Base-by-base conservation (phyloP, 2,329 filamentous ascomycete species). In the Alternaria viburni region DNA sequence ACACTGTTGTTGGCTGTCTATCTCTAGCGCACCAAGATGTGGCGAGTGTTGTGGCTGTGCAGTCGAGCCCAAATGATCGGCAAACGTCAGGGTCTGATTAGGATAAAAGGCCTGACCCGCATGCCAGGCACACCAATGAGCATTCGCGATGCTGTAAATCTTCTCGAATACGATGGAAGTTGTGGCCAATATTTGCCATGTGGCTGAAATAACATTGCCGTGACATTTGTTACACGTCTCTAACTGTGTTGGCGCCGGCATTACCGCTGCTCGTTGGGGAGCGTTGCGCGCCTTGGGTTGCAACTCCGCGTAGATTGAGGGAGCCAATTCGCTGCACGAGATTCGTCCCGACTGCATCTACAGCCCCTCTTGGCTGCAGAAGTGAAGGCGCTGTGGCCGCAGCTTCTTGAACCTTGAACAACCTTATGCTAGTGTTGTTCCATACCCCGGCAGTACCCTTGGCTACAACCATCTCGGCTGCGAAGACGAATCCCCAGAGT, bases 401-500 rank as follows among this genome's bases (percentile, higher is more conserved):
- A 15, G 91, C 92, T 76, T 96, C 92, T 78, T 97, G 93, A 3
- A 97, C 93, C 54, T 89, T 90, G 82, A 99, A 99, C 13, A 99
- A 84, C 76, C 91, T 91, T 78, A 99, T 93, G 3, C 85, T 85
- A 1, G 96, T 98, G 36, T 93, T 92, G 75, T 95, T 97, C 95
- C 96, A 99, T 2, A 97, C 90, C 8, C 96, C 95, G 30, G 94
- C 92, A 3, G 92, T 94, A 28, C 94, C 94, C 76, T 91, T 94
- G 0, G 91, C 88, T 26, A 95, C 88, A 61, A 93, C 89, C 89
- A 97, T 93, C 82, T 99, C 96, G 72, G 90, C 90, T 26, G 91
- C 90, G 78, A 97, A 98, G 57, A 97, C 89, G 71, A 97, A 92
- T 15, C 93, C 90, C 96, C 96, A 99, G 10, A 99, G 85, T 12